These are phyloP conservation scores for Maudiozyma humilis DNA, from an alignment of 1,139 yeast genomes.

Conservation along the genomic window DNA sequence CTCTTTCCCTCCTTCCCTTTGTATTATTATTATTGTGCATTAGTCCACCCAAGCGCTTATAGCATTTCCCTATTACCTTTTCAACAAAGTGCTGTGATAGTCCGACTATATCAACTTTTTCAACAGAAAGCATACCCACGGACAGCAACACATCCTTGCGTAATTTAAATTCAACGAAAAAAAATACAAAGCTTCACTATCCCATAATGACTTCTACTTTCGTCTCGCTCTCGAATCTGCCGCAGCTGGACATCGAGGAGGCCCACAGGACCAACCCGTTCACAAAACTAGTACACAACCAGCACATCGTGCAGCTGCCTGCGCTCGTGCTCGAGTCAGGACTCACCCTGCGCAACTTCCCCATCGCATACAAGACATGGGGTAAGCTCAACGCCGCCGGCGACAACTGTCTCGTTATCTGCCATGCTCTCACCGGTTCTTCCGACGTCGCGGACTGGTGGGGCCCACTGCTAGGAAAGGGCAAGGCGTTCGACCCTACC, in stretches of 20 bases:
- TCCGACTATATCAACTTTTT: not conserved
- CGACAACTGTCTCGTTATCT: conserved; percentile 74
- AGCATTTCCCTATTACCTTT: too few relatives aligned
- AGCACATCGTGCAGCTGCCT: conserved; percentile 75
- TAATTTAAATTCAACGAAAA: too few relatives aligned
- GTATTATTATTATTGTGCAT: too few relatives aligned
- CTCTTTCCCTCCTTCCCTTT: not conserved
- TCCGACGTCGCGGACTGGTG: conserved; percentile 97
- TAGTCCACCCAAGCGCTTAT: too few relatives aligned
- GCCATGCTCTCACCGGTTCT: conserved; percentile 94
- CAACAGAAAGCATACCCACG: not conserved
- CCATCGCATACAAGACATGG: conserved; percentile 95
- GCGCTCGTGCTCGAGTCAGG: conserved; percentile 74
- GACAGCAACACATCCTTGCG: too few relatives aligned
- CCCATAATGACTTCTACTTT: not conserved
- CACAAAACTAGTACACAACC: conserved; percentile 66
- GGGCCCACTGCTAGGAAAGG: conserved; percentile 90
- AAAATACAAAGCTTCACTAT: not conserved
- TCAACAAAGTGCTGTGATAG: not conserved
- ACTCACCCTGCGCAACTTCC: conserved; percentile 60
- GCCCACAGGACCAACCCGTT: conserved; percentile 47
- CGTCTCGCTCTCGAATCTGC: conserved; percentile 9
- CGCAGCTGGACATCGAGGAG: conserved; percentile 22
- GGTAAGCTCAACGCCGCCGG: conserved; percentile 61
- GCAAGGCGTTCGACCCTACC: conserved; percentile 83